These are phyloP conservation scores for Pleurotus giganteus DNA, from an alignment of 768 basidiomycete genomes.

Conservation along the genomic window DNA sequence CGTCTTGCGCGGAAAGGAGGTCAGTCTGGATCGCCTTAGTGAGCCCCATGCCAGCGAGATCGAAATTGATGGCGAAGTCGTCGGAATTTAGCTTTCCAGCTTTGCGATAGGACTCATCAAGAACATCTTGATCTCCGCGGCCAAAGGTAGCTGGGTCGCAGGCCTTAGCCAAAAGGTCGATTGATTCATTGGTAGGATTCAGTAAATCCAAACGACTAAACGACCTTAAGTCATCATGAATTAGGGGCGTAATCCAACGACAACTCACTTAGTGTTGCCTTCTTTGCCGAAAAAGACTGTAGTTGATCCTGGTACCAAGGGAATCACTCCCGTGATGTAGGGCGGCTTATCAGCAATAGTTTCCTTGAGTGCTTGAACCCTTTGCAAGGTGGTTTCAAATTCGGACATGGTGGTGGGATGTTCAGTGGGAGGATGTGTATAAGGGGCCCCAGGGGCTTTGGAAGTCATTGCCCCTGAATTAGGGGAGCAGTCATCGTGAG, in stretches of 20 bases:
- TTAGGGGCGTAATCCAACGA: not conserved
- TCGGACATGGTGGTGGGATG: too few species aligned
- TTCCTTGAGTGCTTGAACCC: too few species aligned
- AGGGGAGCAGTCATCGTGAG: too few species aligned
- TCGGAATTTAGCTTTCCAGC: conserved; percentile 39
- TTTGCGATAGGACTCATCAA: conserved; percentile 45
- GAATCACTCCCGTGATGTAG: not conserved
- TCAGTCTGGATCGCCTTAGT: conserved; percentile 20
- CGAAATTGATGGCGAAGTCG: conserved; percentile 33
- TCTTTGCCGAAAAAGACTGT: not conserved
- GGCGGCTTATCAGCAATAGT: not conserved
- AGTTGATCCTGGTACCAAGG: not conserved
- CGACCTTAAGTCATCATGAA: not conserved
- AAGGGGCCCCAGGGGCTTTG: too few species aligned
- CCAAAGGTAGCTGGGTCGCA: conserved; percentile 44
- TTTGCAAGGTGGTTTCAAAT: too few species aligned
- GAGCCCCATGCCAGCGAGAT: conserved; percentile 22
- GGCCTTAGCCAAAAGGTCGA: conserved; percentile 24
- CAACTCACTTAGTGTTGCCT: not conserved
- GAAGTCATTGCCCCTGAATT: too few species aligned
- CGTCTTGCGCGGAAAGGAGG: conserved; percentile 19
- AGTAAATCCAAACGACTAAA: not conserved
- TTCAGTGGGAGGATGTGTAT: too few species aligned
- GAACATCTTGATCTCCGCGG: conserved; percentile 28
- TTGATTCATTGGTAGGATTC: not conserved